phyloP scores from a whole-genome alignment of 108 stramenopile species.

The Stephanodiscus minutulus region DNA sequence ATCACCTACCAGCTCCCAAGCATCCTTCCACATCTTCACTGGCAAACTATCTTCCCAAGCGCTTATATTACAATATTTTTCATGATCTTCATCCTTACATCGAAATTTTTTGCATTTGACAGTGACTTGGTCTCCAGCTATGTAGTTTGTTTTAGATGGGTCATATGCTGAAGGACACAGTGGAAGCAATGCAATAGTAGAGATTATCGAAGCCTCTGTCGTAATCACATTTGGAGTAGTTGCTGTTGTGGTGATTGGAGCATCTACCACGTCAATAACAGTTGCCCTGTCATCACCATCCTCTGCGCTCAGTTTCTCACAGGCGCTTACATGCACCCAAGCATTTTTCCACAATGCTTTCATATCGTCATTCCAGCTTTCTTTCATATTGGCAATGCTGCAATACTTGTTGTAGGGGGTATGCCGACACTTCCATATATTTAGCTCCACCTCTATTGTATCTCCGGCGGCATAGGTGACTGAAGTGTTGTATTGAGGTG shows the following conservation, averaged over 20 bases:
- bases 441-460: neutral
- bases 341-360: slow-evolving; percentile 4
- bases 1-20: slow-evolving; percentile 3
- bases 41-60: neutral
- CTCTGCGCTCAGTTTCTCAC: neutral
- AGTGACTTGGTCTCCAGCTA: slow-evolving; percentile 1
- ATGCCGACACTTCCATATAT: neutral
- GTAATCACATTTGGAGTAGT: neutral
- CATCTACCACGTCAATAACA: neutral
- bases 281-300: neutral
- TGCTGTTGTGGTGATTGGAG: slow-evolving; percentile 4
- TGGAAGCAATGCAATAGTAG: neutral
- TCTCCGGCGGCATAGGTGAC: neutral
- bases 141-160: neutral
- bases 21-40: slow-evolving; percentile 3
- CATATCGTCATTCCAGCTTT: neutral
- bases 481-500: neutral
- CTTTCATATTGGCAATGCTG: neutral
- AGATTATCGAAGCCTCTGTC: neutral
- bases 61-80: neutral
- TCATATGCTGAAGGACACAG: neutral
- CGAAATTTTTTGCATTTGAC: neutral
- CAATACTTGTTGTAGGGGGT: neutral
- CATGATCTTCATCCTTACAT: slow-evolving; percentile 8
- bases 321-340: slow-evolving; percentile 4